Evolutionary conservation across 257 asterid genomes (phyloP), one percentile per base, ranked within the genome.

Genomic region (Solanum virginianum): DNA sequence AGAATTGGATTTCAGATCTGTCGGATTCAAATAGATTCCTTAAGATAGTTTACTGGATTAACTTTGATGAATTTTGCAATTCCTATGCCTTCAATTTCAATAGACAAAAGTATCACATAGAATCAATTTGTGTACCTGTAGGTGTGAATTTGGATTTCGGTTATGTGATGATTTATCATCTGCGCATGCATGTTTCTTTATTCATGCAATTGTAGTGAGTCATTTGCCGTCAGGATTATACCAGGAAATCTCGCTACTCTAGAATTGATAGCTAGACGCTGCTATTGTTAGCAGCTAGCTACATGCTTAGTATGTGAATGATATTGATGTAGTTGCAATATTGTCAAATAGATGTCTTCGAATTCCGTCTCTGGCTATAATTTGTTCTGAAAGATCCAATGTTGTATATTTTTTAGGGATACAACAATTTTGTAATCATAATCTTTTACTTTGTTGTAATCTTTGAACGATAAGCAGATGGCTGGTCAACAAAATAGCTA

Each of bases 401-500:
- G 59, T 13, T 74, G 32, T 45, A 72, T 74, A 47, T 70, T 70
- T 22, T 18, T 41, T 10, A 17, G 29, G 4, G 32, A 41, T 32
- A 26, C 15, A 24, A 5, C 10, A 24, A 20, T 22, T 20, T 43
- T 5, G 32, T 20, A 20, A 74, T 14, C 20, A 22, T 47, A 74
- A 47, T 74, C 13, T 74, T 24, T 8, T 22, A 0, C 24, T 39
- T n/a, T 72, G 57, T 45, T 45, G 41, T 41, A 74, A 15, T 12
- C 13, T 74, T 22, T 24, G 15, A 22, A 49, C 49, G 81, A 74
- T 74, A 47, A 74, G 57, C 81, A 74, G 39, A 96, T 96, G 99
- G 92, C 98, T 88, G 97, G 99, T 72, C 97, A 91, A 86, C 91
- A 98, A 88, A 94, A 93, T 63, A 91, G 87, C 88, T 90, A 93